These are phyloP conservation scores for Cordyceps fumosorosea DNA, from an alignment of 2,329 filamentous ascomycete species.

Conservation along the genomic window DNA sequence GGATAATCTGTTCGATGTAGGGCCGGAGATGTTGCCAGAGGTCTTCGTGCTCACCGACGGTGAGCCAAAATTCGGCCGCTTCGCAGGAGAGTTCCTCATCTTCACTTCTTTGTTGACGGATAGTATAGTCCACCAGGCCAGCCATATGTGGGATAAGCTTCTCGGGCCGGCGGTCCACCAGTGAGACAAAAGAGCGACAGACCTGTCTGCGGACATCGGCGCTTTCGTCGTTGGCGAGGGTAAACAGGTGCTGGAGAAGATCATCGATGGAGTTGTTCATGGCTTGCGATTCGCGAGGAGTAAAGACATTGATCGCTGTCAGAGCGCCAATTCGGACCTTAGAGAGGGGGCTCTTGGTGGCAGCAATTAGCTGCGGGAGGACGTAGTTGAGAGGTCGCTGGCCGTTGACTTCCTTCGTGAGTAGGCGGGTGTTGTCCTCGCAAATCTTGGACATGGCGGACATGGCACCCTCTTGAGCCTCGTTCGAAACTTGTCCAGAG, in stretches of 20 bases:
- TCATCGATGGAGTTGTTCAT: constrained; percentile 74
- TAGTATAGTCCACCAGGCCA: constrained; percentile 87
- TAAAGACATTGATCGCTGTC: constrained; percentile 84
- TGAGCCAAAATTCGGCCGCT: constrained; percentile 96
- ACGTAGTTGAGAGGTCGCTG: constrained; percentile 83
- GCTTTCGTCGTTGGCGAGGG: constrained; percentile 67
- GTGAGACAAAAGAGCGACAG: constrained; percentile 84
- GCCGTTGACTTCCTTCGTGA: constrained; percentile 83
- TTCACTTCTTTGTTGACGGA: constrained; percentile 78
- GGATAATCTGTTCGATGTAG: constrained; percentile 77
- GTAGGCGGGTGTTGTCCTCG: constrained; percentile 83
- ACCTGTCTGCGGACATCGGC: constrained; percentile 86
- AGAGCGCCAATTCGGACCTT: constrained; percentile 77
- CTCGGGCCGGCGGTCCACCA: constrained; percentile 85
- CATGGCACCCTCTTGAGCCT: constrained; percentile 90
- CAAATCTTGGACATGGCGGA: constrained; percentile 90
- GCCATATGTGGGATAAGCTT: constrained; percentile 84
- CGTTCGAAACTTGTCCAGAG: constrained; percentile 56
- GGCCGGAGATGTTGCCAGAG: constrained; percentile 71
- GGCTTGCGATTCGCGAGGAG: constrained; percentile 75
- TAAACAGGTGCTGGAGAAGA: constrained; percentile 76
- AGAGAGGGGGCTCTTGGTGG: constrained; percentile 67
- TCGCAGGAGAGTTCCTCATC: constrained; percentile 89
- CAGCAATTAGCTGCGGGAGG: constrained; percentile 83
- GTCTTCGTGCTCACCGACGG: constrained; percentile 78